These are phyloP conservation scores for Calophaca sinica DNA, from an alignment of 306 rosid genomes.

Conservation along the genomic window DNA sequence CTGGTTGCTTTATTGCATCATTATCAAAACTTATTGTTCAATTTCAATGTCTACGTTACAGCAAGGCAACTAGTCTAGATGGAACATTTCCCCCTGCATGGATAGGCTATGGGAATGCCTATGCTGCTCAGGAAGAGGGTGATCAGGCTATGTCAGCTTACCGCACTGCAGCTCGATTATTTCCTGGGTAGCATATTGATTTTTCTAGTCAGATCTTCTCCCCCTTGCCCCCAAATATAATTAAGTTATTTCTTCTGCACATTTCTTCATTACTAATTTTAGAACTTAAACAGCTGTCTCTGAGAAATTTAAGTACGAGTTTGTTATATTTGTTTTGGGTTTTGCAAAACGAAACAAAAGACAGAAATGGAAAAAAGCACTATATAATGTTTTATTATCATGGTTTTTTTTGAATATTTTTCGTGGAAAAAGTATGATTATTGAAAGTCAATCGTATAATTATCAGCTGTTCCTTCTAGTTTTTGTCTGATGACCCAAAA, in stretches of 20 bases:
- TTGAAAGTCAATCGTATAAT: not conserved
- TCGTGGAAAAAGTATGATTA: not conserved
- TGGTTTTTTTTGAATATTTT: not conserved
- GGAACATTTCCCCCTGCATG: conserved; percentile 94
- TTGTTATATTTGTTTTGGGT: not conserved
- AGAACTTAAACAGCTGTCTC: conserved; percentile 14
- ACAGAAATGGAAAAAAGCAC: not conserved
- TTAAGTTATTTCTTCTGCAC: conserved; percentile 22
- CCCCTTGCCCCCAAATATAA: not conserved
- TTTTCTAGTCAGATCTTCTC: conserved; percentile 8
- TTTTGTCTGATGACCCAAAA: not conserved
- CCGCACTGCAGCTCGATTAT: conserved; percentile 97
- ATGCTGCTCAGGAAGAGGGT: conserved; percentile 96
- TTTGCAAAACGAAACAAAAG: conserved; percentile 18
- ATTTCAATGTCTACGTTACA: conserved; percentile 49
- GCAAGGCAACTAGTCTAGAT: conserved; percentile 95
- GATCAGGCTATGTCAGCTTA: conserved; percentile 99
- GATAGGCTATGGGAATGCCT: conserved; percentile 96
- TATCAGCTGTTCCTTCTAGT: not conserved
- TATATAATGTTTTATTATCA: not conserved
- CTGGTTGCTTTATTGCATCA: conserved; percentile 12
- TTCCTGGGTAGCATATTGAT: conserved; percentile 75
- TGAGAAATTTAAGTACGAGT: not conserved
- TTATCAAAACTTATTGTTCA: conserved; percentile 33
- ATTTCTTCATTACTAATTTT: conserved; percentile 27